Evolutionary conservation across 805 yeast genomes (phyloP).

Genomic region (Scheffersomyces coipomensis): DNA sequence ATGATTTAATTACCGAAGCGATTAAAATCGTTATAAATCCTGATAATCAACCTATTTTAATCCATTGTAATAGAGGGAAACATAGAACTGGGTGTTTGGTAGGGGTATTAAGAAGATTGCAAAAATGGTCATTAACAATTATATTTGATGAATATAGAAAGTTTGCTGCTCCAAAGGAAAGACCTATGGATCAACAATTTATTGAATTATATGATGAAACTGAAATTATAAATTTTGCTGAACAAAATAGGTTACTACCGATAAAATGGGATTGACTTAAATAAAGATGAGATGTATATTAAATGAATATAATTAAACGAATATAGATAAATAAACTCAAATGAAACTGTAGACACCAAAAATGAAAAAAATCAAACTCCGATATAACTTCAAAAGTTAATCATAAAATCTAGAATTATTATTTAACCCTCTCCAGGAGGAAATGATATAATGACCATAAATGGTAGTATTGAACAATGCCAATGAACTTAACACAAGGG

Average conservation of each 20-base stretch:
- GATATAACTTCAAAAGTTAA: no score
- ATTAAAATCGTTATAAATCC: constrained; percentile 81
- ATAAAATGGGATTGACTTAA: constrained; percentile 53
- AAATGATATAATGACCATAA: constrained; percentile 51
- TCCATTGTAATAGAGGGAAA: constrained; percentile 95
- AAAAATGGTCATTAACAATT: constrained; percentile 90
- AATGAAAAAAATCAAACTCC: no score
- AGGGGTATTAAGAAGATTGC: constrained; percentile 86
- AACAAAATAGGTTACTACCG: constrained; percentile 59
- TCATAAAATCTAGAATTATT: neutral
- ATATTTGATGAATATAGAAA: constrained; percentile 94
- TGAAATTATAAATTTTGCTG: constrained; percentile 57
- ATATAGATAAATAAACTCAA: no score
- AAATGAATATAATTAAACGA: neutral
- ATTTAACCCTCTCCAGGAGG: neutral
- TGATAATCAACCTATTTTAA: constrained; percentile 82
- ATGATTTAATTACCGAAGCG: constrained; percentile 73
- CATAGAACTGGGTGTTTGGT: constrained; percentile 96
- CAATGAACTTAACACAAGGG: constrained; percentile 54
- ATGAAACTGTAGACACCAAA: no score
- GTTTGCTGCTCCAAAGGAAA: constrained; percentile 91
- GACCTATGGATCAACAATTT: constrained; percentile 94
- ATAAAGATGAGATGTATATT: neutral
- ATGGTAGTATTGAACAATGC: constrained; percentile 62
- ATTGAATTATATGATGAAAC: constrained; percentile 82